Base-by-base conservation (phyloP, 2,329 filamentous ascomycete species). In the Botryotinia calthae region DNA sequence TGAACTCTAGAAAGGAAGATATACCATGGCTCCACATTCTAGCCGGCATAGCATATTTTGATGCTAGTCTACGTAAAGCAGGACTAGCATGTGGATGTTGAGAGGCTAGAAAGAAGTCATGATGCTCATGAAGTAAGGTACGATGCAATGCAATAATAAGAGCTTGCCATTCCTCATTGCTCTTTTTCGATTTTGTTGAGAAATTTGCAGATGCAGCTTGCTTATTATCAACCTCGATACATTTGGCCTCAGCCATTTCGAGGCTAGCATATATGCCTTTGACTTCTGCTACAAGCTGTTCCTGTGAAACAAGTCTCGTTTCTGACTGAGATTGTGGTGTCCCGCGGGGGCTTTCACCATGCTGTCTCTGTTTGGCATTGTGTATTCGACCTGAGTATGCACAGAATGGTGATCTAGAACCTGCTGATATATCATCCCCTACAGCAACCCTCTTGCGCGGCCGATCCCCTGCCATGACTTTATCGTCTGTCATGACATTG, bases 11-110 rank as follows among this genome's bases (percentile, higher is more conserved):
- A 73, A 96, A 95, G 0, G 89, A 90, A 79, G 97, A 94, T 4
- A 98, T 98, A 0, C 93, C 95, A 91, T 86, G 93, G 0, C 93
- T 87, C 96, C 95, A 98, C 93, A 98, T 96, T 0, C 95, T 85
- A 0, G 93, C 94, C 0, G 95, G 95, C 93, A 98, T 98, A 0
- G 90, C 90, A 77, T 97, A 97, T 74, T 96, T 95, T 0, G 87
- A 87, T 0, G 94, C 91, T 0, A 98, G 82, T 0, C 88, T 84
- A 4, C 88, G 86, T 0, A 98, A 81, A 0, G 90, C 88, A 0
- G 86, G 85, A 37, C 87, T 92, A 0, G 94, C 93, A 0, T 90
- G 91, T 0, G 94, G 95, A 79, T 98, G 94, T 76, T 98, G 94
- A 0, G 89, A 93, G 0, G 94, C 94, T 1, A 97, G 84, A 73